phyloP scores from a whole-genome alignment of 495 filamentous ascomycete genomes.

The Massariosphaeria phaeospora region DNA sequence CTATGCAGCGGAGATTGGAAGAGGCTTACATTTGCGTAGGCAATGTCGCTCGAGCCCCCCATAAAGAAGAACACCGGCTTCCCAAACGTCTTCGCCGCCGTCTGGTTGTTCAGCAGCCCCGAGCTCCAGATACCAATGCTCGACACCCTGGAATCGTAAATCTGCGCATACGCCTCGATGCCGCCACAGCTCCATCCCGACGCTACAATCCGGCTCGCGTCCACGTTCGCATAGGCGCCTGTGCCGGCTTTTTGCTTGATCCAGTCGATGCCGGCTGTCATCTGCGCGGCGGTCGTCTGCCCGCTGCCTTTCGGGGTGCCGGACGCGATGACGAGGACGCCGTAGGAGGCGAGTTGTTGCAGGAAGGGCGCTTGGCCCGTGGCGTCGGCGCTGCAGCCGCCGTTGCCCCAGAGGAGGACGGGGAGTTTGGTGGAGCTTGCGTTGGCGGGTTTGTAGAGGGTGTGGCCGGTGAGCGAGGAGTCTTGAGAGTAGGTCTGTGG shows the following conservation, averaged over 20 bases:
- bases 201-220: conserved; percentile 26
- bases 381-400: conserved; percentile 35
- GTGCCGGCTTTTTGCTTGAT: conserved; percentile 35
- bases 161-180: conserved; percentile 34
- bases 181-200: conserved; percentile 27
- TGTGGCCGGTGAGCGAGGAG: conserved; percentile 32
- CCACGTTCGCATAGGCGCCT: conserved; percentile 34
- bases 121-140: conserved; percentile 35
- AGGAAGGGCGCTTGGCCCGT: conserved; percentile 24
- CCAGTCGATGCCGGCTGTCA: conserved; percentile 31
- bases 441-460: conserved; percentile 31
- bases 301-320: conserved; percentile 33
- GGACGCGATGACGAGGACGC: conserved; percentile 36
- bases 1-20: too few species aligned
- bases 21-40: conserved; percentile 35
- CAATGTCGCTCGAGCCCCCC: conserved; percentile 36
- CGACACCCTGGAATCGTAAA: conserved; percentile 27
- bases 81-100: conserved; percentile 11
- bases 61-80: conserved; percentile 31
- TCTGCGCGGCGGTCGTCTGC: conserved; percentile 19
- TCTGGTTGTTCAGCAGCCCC: conserved; percentile 26
- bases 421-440: conserved; percentile 22
- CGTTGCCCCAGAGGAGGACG: conserved; percentile 41
- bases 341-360: conserved; percentile 30
- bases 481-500: conserved; percentile 23